phyloP scores from a whole-genome alignment of 345 rosid species.

The Melastoma malabathricum region DNA sequence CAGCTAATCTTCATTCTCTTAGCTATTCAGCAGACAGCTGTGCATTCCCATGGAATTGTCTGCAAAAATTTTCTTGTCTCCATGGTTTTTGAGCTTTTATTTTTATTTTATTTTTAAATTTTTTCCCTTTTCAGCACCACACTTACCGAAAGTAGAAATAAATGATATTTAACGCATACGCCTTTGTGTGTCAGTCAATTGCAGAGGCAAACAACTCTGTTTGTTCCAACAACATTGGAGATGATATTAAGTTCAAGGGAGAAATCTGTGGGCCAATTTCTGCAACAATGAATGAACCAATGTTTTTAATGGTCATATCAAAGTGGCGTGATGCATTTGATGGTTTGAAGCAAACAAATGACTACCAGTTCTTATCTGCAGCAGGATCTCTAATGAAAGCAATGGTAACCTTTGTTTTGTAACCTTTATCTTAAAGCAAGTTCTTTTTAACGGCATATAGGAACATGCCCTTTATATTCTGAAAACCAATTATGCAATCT shows the following conservation, averaged over 20 bases:
- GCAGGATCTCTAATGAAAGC: conserved; percentile 70
- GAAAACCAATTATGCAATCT: too few species aligned
- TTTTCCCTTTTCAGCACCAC: neutral
- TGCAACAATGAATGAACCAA: conserved; percentile 74
- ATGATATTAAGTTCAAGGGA: conserved; percentile 39
- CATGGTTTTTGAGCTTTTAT: too few species aligned
- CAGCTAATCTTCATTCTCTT: too few species aligned
- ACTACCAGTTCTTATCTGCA: conserved; percentile 63
- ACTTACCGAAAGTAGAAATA: neutral
- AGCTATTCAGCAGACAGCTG: too few species aligned
- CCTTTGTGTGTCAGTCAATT: conserved; percentile 26
- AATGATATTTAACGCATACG: conserved; percentile 4
- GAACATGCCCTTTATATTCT: neutral
- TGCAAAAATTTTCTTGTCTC: too few species aligned
- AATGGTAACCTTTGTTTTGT: conserved; percentile 36
- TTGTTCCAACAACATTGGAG: conserved; percentile 20
- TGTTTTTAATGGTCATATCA: conserved; percentile 69
- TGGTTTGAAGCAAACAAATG: conserved; percentile 71
- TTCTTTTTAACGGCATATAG: conserved; percentile 1
- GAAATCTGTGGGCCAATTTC: conserved; percentile 90
- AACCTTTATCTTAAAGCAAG: neutral
- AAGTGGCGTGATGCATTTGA: conserved; percentile 81
- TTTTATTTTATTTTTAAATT: neutral
- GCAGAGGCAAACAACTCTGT: conserved; percentile 21
- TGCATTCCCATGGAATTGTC: too few species aligned